Conservation (phyloP, 345 rosid genomes). For the Brassica juncea region DNA sequence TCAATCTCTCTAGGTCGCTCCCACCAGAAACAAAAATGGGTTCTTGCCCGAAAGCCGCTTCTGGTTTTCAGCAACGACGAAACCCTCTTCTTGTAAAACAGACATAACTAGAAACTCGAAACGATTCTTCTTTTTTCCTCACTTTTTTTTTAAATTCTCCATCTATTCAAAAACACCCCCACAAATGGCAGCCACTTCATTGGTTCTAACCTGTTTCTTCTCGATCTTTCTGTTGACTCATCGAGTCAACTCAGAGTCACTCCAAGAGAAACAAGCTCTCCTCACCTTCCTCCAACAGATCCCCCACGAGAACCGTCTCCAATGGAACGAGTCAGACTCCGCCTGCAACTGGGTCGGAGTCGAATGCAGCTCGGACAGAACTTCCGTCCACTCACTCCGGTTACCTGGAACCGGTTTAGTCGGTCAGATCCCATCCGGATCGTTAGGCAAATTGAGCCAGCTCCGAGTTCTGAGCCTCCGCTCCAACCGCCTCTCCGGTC, state of each 20-base stretch:
- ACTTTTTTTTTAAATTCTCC: neutral
- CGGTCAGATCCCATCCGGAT: constrained; percentile 66
- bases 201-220: constrained; percentile 27
- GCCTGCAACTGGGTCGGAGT: constrained; percentile 90
- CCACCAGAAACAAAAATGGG: constrained; percentile 39
- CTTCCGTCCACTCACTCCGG: constrained; percentile 63
- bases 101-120: constrained; percentile 6
- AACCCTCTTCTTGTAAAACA: neutral
- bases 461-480: constrained; percentile 93
- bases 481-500: constrained; percentile 71
- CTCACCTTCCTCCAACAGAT: constrained; percentile 57
- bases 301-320: constrained; percentile 74
- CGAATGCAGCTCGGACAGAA: constrained; percentile 57
- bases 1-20: constrained; percentile 1
- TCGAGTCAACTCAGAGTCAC: constrained; percentile 66
- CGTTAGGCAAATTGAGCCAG: constrained; percentile 63
- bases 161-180: neutral
- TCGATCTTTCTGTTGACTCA: constrained; percentile 42
- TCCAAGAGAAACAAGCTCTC: constrained; percentile 77
- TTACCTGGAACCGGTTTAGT: constrained; percentile 85
- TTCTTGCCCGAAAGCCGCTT: constrained; percentile 43
- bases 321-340: constrained; percentile 71
- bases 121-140: constrained; percentile 1
- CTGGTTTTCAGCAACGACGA: constrained; percentile 21
- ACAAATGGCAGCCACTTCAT: constrained; percentile 46